Evolutionary conservation across 2,329 filamentous ascomycete species (phyloP), one percentile per base, ranked within the genome.

Genomic region (Fonsecaea pedrosoi): DNA sequence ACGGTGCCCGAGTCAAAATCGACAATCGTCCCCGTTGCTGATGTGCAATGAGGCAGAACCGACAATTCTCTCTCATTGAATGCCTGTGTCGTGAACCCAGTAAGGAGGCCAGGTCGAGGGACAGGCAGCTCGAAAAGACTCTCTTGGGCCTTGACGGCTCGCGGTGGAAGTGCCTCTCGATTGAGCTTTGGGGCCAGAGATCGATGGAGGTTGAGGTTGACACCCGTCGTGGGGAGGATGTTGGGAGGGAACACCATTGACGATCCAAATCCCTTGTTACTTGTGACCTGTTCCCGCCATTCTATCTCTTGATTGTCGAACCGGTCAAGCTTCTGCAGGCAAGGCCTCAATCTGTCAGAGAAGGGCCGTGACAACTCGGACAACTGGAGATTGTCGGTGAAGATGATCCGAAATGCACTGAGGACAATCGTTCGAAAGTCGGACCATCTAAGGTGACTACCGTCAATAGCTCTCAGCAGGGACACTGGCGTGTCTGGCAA

Each of bases 361-460:
- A 70, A 70, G 3, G 63, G 64, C 8, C 55, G 57, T 35, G 69
- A 69, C 9, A 69, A 25, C 2, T 68, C 57, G 18, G 69, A 65
- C 25, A 67, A n/a, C 48, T 62, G 59, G 30, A 69, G 50, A 57
- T 18, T 21, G 15, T 65, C 62, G 13, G 48, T 54, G 40, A 70
- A 58, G 35, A 54, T 25, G 35, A 72, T 72, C 21, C 67, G 70
- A 58, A 69, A 70, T 12, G 70, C 56, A 54, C 64, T 55, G 40
- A 72, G 67, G 35, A 72, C 70, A 21, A 66, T 54, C 35, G 60
- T 59, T 55, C 70, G 66, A 59, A 70, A 72, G 37, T 69, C 69
- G 18, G 67, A 67, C 70, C 70, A 72, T 60, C 58, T 54, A 61
- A 72, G 69, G 65, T 72, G 69, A 68, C 69, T 70, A 30, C 69